Percentiles rank a stretch among this genome's conserved stretches.
Evolutionary conservation across 495 filamentous ascomycete genomes (phyloP).

Genomic region (Massariosphaeria phaeospora): DNA sequence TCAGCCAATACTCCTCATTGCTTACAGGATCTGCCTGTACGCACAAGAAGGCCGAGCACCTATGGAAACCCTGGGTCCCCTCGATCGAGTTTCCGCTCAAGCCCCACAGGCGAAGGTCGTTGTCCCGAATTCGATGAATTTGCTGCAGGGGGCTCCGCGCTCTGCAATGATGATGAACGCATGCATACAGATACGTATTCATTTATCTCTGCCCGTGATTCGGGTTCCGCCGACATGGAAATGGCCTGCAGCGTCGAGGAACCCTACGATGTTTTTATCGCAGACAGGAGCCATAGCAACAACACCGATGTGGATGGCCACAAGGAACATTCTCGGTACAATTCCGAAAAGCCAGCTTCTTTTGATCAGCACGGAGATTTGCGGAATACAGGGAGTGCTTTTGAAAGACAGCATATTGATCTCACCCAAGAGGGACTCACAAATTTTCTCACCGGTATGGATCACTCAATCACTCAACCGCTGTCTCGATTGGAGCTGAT

Average conservation of each 20-base stretch:
- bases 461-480: background rate
- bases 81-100: slow-evolving; percentile 14
- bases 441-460: background rate
- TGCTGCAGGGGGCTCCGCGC: too few relatives aligned
- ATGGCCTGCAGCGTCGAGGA: background rate
- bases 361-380: background rate
- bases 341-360: background rate
- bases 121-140: slow-evolving; percentile 3
- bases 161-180: too few relatives aligned
- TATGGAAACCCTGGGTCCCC: background rate
- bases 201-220: background rate
- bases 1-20: background rate
- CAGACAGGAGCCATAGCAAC: background rate
- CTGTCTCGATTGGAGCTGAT: slow-evolving; percentile 15
- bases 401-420: background rate
- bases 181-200: background rate
- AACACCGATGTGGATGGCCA: background rate
- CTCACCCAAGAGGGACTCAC: background rate
- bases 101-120: background rate
- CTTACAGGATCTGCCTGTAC: slow-evolving; percentile 7
- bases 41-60: background rate
- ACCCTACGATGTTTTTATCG: background rate
- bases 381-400: background rate
- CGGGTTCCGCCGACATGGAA: background rate
- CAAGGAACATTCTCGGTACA: background rate